These are phyloP conservation scores for Sclerotinia nivalis DNA, from an alignment of 2,329 filamentous ascomycete genomes.

Conservation along the genomic window DNA sequence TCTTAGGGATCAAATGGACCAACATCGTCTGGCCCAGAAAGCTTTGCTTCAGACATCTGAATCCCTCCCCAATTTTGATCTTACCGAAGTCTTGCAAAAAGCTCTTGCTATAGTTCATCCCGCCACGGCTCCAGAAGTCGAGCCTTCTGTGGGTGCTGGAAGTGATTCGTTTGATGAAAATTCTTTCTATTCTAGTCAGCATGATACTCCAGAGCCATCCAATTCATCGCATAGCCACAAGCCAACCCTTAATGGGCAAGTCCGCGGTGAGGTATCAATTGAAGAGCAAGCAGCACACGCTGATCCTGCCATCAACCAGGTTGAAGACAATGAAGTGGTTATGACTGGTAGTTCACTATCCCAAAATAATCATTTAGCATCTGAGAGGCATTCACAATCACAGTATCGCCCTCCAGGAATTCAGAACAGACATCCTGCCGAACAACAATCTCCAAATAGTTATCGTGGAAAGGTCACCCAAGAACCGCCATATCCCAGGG, in stretches of 20 bases:
- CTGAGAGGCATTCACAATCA: constrained; percentile 29
- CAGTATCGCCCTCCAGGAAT: constrained; percentile 22
- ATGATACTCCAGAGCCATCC: constrained; percentile 69
- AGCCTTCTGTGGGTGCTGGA: constrained; percentile 57
- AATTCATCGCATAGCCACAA: constrained; percentile 42
- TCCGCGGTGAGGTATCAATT: constrained; percentile 32
- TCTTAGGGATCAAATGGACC: constrained; percentile 75
- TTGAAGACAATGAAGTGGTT: constrained; percentile 33
- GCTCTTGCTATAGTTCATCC: constrained; percentile 70
- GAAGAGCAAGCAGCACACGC: constrained; percentile 30
- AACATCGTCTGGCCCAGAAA: constrained; percentile 51
- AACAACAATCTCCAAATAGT: constrained; percentile 20
- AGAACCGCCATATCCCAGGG: constrained; percentile 3
- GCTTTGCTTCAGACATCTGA: constrained; percentile 49
- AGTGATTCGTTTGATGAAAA: constrained; percentile 90
- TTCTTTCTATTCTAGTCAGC: constrained; percentile 93
- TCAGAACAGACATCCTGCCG: constrained; percentile 3
- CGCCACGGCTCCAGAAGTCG: constrained; percentile 57
- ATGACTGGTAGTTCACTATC: constrained; percentile 38
- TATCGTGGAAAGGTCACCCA: constrained; percentile 6
- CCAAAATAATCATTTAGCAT: constrained; percentile 38
- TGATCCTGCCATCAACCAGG: constrained; percentile 31
- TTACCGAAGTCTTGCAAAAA: constrained; percentile 70
- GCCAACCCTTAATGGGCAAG: constrained; percentile 33
- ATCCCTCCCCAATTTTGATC: constrained; percentile 64